phyloP scores from a whole-genome alignment of 2,329 filamentous ascomycete species.

The Diaporthe ilicicola region DNA sequence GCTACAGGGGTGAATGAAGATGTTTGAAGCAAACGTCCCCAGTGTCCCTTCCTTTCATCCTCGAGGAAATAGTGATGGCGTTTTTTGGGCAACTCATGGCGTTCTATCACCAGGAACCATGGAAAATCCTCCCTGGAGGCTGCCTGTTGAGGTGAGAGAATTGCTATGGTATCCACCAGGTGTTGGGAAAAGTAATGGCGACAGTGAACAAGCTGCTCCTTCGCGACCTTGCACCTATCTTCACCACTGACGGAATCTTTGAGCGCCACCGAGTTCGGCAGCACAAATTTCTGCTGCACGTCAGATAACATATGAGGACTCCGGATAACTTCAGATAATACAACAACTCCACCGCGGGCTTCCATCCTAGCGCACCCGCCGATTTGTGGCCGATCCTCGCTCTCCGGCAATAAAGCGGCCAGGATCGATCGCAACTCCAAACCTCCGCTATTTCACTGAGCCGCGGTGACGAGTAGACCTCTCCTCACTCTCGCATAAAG shows the following conservation, averaged over 20 bases:
- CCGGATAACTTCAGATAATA: neutral
- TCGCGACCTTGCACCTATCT: neutral
- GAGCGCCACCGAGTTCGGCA: neutral
- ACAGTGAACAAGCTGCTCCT: neutral
- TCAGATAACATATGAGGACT: neutral
- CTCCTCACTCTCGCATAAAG: slow-evolving; percentile 9
- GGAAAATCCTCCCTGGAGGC: neutral
- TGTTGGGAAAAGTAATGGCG: neutral
- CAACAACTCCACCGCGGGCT: neutral
- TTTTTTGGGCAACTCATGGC: neutral
- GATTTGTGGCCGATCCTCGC: slow-evolving; percentile 21
- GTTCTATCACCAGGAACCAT: neutral
- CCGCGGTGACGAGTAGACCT: slow-evolving; percentile 26
- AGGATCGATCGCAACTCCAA: slow-evolving; percentile 18
- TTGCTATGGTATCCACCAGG: neutral
- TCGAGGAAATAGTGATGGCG: neutral
- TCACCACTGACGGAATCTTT: neutral
- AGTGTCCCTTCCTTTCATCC: neutral
- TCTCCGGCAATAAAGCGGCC: slow-evolving; percentile 31
- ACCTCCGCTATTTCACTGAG: neutral
- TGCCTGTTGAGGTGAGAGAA: neutral
- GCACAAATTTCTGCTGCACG: neutral
- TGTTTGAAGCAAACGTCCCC: neutral
- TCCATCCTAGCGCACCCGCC: slow-evolving; percentile 20
- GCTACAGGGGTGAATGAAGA: neutral